phyloP scores from a whole-genome alignment of 2,329 filamentous ascomycete species.

The Fusarium cyanostomum region DNA sequence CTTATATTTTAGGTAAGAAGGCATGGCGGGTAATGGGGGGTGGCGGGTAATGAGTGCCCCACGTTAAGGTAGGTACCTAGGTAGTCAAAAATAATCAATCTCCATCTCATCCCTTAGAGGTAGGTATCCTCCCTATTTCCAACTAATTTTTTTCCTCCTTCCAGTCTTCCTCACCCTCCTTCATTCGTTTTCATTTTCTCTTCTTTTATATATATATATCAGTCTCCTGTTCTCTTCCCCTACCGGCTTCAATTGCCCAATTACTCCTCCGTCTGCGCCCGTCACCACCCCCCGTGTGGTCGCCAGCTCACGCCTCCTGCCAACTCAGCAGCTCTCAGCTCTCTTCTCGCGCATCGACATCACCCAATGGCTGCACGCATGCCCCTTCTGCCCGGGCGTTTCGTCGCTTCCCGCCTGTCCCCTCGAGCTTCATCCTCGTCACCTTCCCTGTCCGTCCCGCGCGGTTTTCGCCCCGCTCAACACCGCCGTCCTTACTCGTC shows the following conservation, averaged over 20 bases:
- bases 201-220: not conserved
- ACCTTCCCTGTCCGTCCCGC: constrained; percentile 19
- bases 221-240: constrained; percentile 1
- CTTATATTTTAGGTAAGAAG: no score
- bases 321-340: not conserved
- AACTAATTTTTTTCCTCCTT: not conserved
- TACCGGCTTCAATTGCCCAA: not conserved
- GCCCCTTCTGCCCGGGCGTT: constrained; percentile 40
- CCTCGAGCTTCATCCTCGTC: constrained; percentile 28
- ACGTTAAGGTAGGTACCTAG: no score
- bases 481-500: constrained; percentile 54
- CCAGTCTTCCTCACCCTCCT: not conserved
- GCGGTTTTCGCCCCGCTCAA: constrained; percentile 27
- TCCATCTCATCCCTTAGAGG: no score
- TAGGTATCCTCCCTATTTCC: not conserved
- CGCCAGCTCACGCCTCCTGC: constrained; percentile 3
- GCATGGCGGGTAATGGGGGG: no score
- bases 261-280: constrained; percentile 12
- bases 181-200: not conserved
- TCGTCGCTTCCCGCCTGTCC: constrained; percentile 37
- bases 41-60: no score
- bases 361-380: constrained; percentile 48
- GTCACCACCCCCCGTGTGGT: constrained; percentile 24
- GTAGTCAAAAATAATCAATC: constrained; percentile 7
- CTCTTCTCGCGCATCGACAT: constrained; percentile 1